Base-by-base conservation (phyloP, 495 filamentous ascomycete genomes). In the Xylaria longipes region DNA sequence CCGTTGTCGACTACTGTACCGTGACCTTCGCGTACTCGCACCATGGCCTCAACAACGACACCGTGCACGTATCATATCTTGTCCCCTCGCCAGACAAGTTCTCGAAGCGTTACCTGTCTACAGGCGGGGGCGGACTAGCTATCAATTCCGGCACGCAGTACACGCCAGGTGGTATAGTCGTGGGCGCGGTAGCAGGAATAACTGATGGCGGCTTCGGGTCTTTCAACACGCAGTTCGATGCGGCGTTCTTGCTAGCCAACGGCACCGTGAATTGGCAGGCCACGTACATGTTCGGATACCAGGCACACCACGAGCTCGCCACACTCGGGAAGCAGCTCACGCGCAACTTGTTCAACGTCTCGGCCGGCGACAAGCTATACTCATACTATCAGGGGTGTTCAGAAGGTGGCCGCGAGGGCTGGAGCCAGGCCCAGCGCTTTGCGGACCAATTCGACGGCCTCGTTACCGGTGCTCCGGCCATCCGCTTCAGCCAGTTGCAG, bases 1-100 rank as follows among this genome's bases (percentile, higher is more conserved):
- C 63, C 20, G 63, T 66, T 6, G 43, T 66, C 74, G 43, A 50
- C 52, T 79, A 85, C 71, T 87, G 84, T 73, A 80, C 83, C 65
- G 76, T 84, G 31, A 84, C 78, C 6, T 76, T 86, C 0, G 77
- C 80, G 0, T 80, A 84, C 74, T 85, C 82, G 0, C 84, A 86
- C 69, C 77, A 82, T n/a, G 63, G 63, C 31, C 63, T 66, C 45
- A 52, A 33, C n/a, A 52, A 66, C 0, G 84, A 82, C 1, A 66
- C 76, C 31, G 70, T 79, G 37, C 81, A 87, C 63, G 73, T 37
- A 3, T 71, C 86, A 15, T 66, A 71, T n/a, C 78, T 79, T 15
- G 69, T 79, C 29, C 69, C 82, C 7, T 83, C 78, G 77, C 78
- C 87, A 0, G 84, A 84, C 0, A 54, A 79, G 9, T 61, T 78